These are phyloP conservation scores for Dipteronia dyeriana DNA, from an alignment of 345 rosid species.

Conservation along the genomic window DNA sequence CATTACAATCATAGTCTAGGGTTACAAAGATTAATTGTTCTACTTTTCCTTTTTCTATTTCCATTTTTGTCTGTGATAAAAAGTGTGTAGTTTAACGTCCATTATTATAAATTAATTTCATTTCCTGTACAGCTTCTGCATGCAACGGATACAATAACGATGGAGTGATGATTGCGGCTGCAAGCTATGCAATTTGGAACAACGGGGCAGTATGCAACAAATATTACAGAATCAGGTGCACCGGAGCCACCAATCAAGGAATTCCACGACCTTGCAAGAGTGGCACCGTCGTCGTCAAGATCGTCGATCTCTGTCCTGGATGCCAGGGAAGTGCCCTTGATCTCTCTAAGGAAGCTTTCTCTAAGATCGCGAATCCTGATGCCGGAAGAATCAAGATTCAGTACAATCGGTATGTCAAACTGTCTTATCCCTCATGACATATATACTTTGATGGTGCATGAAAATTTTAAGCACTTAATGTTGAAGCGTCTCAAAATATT, in stretches of 20 bases:
- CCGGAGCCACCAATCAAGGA: slow-evolving; percentile 24
- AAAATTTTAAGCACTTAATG: no score
- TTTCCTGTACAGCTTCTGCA: slow-evolving; percentile 39
- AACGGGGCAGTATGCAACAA: slow-evolving; percentile 42
- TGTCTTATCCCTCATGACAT: no score
- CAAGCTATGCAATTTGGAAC: slow-evolving; percentile 44
- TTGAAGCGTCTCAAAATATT: no score
- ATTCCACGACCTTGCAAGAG: slow-evolving; percentile 23
- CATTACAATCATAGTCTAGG: no score
- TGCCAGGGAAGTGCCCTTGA: slow-evolving; percentile 30
- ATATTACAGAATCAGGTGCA: slow-evolving; percentile 39
- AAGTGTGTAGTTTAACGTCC: no score
- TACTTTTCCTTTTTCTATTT: no score
- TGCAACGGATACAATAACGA: slow-evolving; percentile 27
- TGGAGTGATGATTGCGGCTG: slow-evolving; percentile 52
- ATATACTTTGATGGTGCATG: no score
- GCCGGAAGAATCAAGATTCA: slow-evolving; percentile 44
- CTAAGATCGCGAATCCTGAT: slow-evolving; percentile 38
- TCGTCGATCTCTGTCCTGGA: slow-evolving; percentile 39
- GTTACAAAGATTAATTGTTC: no score
- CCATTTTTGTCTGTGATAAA: no score
- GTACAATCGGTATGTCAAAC: slow-evolving; percentile 24
- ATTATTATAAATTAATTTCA: background rate
- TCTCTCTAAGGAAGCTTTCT: slow-evolving; percentile 51
- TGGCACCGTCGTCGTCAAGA: slow-evolving; percentile 35